Percentiles rank a stretch among this genome's conserved stretches.
phyloP scores from a whole-genome alignment of 2,329 filamentous ascomycete species.

The Chaetothyriales sp. region DNA sequence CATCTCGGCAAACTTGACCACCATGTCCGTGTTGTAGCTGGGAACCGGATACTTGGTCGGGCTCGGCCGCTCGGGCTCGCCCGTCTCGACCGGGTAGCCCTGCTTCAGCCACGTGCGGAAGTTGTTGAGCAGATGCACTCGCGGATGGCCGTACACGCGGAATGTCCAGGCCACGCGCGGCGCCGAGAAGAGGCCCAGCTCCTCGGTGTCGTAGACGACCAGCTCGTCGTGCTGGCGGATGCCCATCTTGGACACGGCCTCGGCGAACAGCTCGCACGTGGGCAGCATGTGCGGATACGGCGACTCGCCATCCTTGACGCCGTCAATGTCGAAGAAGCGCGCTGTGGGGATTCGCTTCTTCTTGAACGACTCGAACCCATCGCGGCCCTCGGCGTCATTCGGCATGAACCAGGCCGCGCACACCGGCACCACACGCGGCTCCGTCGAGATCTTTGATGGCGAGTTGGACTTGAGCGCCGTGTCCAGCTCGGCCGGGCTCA shows the following conservation, averaged over 20 bases:
- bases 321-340: constrained; percentile 93
- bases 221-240: constrained; percentile 78
- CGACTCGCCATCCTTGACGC: constrained; percentile 71
- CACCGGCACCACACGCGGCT: constrained; percentile 72
- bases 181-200: constrained; percentile 86
- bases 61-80: constrained; percentile 30
- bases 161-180: constrained; percentile 91
- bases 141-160: constrained; percentile 72
- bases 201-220: constrained; percentile 85
- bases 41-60: constrained; percentile 34
- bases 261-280: constrained; percentile 62
- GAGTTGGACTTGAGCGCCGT: constrained; percentile 73
- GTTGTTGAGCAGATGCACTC: constrained; percentile 87
- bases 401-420: constrained; percentile 95
- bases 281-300: constrained; percentile 97
- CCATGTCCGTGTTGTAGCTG: constrained; percentile 50
- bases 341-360: constrained; percentile 75
- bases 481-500: constrained; percentile 69
- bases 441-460: constrained; percentile 62
- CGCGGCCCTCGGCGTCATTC: constrained; percentile 62
- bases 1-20: constrained; percentile 72
- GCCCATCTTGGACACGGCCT: constrained; percentile 77
- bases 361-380: constrained; percentile 66
- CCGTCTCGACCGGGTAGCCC: constrained; percentile 69
- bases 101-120: constrained; percentile 87